A percentile compares a stretch with the other conserved stretches of the same genome.
Evolutionary conservation across 768 basidiomycete genomes (phyloP).

Genomic region (Leucosporidium yakuticum): DNA sequence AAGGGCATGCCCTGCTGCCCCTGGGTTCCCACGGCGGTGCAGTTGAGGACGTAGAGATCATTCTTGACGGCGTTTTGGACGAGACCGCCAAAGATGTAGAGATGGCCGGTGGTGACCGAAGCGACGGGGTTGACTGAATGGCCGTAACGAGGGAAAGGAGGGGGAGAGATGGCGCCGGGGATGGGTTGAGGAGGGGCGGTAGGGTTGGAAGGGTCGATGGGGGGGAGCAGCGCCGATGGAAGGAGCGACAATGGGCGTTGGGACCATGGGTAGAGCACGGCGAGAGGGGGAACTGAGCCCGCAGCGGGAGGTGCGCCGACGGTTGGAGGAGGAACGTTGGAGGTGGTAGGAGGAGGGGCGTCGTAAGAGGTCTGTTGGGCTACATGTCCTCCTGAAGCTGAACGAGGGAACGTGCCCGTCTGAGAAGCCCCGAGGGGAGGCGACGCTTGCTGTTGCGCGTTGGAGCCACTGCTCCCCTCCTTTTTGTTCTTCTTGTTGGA

Average conservation of each 20-base stretch:
- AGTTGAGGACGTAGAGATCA: slow-evolving; percentile 79
- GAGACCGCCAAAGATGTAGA: slow-evolving; percentile 94
- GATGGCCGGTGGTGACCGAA: slow-evolving; percentile 61
- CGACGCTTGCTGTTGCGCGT: not conserved
- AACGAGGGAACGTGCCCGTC: not conserved
- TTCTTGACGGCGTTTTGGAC: slow-evolving; percentile 83
- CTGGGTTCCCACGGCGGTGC: slow-evolving; percentile 1
- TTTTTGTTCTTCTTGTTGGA: slow-evolving; percentile 28
- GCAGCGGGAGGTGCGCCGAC: not conserved
- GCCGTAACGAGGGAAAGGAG: slow-evolving; percentile 94
- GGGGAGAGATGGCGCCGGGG: slow-evolving; percentile 52
- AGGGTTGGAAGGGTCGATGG: slow-evolving; percentile 80
- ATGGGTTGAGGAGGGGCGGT: slow-evolving; percentile 63
- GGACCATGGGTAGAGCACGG: slow-evolving; percentile 67
- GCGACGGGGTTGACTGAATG: slow-evolving; percentile 79
- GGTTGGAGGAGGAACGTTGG: not conserved
- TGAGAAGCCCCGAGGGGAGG: not conserved
- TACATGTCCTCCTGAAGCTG: not conserved
- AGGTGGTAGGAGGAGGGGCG: not conserved
- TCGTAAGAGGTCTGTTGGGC: not conserved
- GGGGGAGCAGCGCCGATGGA: slow-evolving; percentile 50
- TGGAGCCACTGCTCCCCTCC: not conserved
- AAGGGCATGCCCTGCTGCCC: slow-evolving; percentile 53
- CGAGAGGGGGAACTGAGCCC: slow-evolving; percentile 12
- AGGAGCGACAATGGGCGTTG: slow-evolving; percentile 64